Evolutionary conservation across 2,329 filamentous ascomycete species (phyloP).

Genomic region (Rachicladosporium sp.): DNA sequence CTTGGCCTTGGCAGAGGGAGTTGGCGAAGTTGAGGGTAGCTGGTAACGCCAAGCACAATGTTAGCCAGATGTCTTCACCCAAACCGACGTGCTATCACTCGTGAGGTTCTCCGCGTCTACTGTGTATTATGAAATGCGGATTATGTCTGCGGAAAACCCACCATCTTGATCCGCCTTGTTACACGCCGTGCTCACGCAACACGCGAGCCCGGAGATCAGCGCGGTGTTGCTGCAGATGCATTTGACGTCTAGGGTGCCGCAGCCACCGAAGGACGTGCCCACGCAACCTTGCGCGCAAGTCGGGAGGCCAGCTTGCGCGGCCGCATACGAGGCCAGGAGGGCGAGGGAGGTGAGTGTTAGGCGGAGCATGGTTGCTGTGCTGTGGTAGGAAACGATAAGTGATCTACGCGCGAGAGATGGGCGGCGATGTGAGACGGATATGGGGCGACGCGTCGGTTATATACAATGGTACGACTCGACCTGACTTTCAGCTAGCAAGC

Average conservation of each 20-base stretch:
- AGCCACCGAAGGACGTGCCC: slow-evolving; percentile 25
- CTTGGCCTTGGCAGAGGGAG: slow-evolving; percentile 27
- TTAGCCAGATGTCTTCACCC: too few species aligned
- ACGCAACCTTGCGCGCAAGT: slow-evolving; percentile 24
- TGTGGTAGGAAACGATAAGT: background rate
- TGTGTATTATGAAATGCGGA: too few species aligned
- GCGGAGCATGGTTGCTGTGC: slow-evolving; percentile 1
- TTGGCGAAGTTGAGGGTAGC: slow-evolving; percentile 31
- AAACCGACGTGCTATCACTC: too few species aligned
- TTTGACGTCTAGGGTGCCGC: slow-evolving; percentile 25
- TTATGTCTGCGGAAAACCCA: slow-evolving; percentile 10
- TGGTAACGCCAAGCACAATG: slow-evolving; percentile 9
- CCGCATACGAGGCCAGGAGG: slow-evolving; percentile 2
- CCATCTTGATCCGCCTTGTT: slow-evolving; percentile 20
- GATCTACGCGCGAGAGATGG: too few species aligned
- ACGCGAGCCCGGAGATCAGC: slow-evolving; percentile 26
- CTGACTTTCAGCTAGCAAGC: too few species aligned
- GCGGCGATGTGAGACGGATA: too few species aligned
- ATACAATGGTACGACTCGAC: too few species aligned
- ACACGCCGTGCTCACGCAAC: slow-evolving; percentile 29
- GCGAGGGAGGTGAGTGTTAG: slow-evolving; percentile 2
- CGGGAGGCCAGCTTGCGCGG: slow-evolving; percentile 14
- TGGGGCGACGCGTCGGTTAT: too few species aligned
- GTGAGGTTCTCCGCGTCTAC: too few species aligned
- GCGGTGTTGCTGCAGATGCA: slow-evolving; percentile 30